Evolutionary conservation across 2,329 filamentous ascomycete species (phyloP).

Genomic region (Talaromyces islandicus): DNA sequence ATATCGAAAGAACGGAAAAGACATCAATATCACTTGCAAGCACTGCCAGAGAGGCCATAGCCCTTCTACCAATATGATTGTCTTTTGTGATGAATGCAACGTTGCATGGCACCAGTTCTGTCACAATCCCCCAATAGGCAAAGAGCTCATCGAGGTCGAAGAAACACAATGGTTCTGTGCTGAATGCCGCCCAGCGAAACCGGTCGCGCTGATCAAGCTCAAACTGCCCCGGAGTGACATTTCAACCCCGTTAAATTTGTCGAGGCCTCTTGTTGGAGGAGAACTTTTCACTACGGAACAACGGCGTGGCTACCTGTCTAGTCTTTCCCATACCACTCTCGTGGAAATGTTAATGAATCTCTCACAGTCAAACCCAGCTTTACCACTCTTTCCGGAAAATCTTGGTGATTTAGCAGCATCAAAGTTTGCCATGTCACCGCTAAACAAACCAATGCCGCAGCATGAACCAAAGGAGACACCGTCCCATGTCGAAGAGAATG

Average conservation of each 20-base stretch:
- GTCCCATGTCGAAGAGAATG: background rate
- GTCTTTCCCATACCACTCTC: slow-evolving; percentile 55
- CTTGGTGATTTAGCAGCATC: slow-evolving; percentile 20
- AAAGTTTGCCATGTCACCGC: slow-evolving; percentile 18
- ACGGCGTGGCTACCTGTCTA: slow-evolving; percentile 59
- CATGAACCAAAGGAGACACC: background rate
- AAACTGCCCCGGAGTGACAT: slow-evolving; percentile 7
- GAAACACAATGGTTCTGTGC: slow-evolving; percentile 67
- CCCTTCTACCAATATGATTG: slow-evolving; percentile 69
- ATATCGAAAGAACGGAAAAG: slow-evolving; percentile 36
- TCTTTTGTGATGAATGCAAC: slow-evolving; percentile 80
- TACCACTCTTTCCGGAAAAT: slow-evolving; percentile 57
- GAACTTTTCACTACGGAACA: slow-evolving; percentile 32
- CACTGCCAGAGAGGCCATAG: slow-evolving; percentile 67
- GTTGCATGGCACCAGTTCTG: slow-evolving; percentile 75
- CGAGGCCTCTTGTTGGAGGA: slow-evolving; percentile 20
- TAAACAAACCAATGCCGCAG: slow-evolving; percentile 3
- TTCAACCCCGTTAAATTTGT: background rate
- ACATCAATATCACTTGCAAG: slow-evolving; percentile 54
- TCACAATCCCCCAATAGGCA: slow-evolving; percentile 68
- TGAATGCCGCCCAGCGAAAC: slow-evolving; percentile 45
- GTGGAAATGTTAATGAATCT: slow-evolving; percentile 60
- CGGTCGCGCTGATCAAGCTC: slow-evolving; percentile 11
- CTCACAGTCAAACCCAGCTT: slow-evolving; percentile 55
- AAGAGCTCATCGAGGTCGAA: slow-evolving; percentile 60